Evolutionary conservation across 768 basidiomycete species (phyloP), one percentile per base, ranked within the genome.

Genomic region (Pisolithus marmoratus): DNA sequence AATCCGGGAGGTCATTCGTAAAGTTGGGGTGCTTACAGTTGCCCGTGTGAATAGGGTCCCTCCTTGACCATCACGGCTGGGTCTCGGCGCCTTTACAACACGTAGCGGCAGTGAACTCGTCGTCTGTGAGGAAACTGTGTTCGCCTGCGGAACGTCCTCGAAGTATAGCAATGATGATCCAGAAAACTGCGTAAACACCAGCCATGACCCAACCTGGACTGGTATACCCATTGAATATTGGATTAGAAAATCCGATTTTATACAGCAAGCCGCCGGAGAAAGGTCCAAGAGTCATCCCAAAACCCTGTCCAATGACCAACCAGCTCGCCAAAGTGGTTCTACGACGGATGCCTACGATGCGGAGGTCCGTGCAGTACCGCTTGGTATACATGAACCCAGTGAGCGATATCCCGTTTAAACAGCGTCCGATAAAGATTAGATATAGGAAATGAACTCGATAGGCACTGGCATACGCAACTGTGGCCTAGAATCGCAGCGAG

Each of bases 191-290:
- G 75, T 82, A 85, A 8, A 76, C 58, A 26, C 60, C 70, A 0
- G 80, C 78, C 79, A 85, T 81, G 48, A 83, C 54, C 83, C 84
- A 87, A 2, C 76, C 81, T 1, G 83, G 84, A 55, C 81, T 81
- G 3, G 83, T 84, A 56, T 74, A 82, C 4, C 84, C 84, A 57
- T 87, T 86, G 70, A 84, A 87, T 5, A 85, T 57, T 0, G 64
- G 54, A 56, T 76, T 81, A 19, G 52, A 51, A 59, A 84, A 83
- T 1, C 83, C 83, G 45, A 84, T 60, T 54, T 79, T 85, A 64
- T 77, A 85, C 29, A 85, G 60, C 1, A 83, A 50, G 7, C 84
- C 85, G 22, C 84, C 83, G 22, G 79, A 59, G 65, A 84, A 85
- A 1, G 84, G 84, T 0, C 84, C 85, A 2, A 78, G 68, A 46